Evolutionary conservation across 2,329 filamentous ascomycete species (phyloP).

Genomic region (Pestalotiopsis sp.): DNA sequence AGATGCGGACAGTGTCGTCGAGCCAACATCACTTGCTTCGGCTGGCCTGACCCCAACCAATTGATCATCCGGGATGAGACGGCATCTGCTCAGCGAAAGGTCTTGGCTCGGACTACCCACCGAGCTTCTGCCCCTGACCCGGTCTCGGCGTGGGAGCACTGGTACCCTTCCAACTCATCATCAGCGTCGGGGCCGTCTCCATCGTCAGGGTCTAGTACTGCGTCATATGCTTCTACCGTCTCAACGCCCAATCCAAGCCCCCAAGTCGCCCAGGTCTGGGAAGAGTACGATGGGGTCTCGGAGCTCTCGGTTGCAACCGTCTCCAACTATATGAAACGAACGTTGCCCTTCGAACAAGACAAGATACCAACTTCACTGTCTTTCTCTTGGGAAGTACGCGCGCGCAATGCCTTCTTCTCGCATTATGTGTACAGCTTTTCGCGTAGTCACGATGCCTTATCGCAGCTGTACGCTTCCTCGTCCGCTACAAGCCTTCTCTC

Average conservation of each 20-base stretch:
- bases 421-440: conserved; percentile 26
- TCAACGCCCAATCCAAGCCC: not conserved
- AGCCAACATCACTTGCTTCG: conserved; percentile 25
- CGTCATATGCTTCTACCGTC: not conserved
- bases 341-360: not conserved
- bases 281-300: not conserved
- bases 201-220: not conserved
- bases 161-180: not conserved
- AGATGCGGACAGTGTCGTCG: conserved; percentile 28
- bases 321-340: not conserved
- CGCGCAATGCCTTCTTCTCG: conserved; percentile 26
- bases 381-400: conserved; percentile 20
- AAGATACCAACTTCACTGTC: not conserved
- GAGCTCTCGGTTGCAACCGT: not conserved
- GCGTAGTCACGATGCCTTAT: conserved; percentile 22
- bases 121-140: not conserved
- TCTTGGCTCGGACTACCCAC: not conserved
- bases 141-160: not conserved
- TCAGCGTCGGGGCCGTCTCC: not conserved
- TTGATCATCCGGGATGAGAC: conserved; percentile 28
- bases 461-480: conserved; percentile 18
- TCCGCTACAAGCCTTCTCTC: conserved; percentile 18
- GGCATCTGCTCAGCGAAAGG: conserved; percentile 18
- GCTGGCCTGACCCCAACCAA: conserved; percentile 26
- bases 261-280: not conserved